Evolutionary conservation across 495 filamentous ascomycete genomes (phyloP).

Genomic region (Emericellopsis terricola): DNA sequence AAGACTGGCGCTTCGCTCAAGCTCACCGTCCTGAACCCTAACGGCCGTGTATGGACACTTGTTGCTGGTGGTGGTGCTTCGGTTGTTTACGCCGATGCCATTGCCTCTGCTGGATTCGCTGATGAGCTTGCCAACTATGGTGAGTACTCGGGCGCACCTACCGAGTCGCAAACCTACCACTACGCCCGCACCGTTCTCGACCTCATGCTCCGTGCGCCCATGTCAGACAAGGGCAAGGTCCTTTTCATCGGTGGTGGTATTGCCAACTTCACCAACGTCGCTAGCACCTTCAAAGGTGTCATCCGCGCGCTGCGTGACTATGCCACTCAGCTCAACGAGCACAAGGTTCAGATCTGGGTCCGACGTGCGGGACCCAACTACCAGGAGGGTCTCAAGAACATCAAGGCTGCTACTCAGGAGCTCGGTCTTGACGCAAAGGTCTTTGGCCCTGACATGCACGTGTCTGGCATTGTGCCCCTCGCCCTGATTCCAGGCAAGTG

Average conservation of each 20-base stretch:
- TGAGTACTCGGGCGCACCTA: conserved; percentile 97
- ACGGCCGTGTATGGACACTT: conserved; percentile 90
- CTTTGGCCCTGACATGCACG: conserved; percentile 92
- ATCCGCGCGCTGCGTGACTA: conserved; percentile 94
- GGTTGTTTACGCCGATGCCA: conserved; percentile 97
- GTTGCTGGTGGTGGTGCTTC: conserved; percentile 99
- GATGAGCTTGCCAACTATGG: conserved; percentile 98
- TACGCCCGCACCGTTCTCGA: conserved; percentile 94
- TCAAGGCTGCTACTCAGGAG: conserved; percentile 89
- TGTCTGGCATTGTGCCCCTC: conserved; percentile 45
- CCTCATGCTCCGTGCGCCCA: conserved; percentile 88
- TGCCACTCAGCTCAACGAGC: conserved; percentile 68
- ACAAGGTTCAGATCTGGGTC: conserved; percentile 99
- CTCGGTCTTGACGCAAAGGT: conserved; percentile 89
- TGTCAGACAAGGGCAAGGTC: conserved; percentile 79
- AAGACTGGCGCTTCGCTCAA: conserved; percentile 99
- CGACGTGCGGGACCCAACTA: conserved; percentile 98
- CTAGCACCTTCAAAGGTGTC: conserved; percentile 98
- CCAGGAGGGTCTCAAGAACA: conserved; percentile 99
- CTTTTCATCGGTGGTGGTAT: conserved; percentile 99
- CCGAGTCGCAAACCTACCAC: conserved; percentile 95
- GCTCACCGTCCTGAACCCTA: conserved; percentile 84
- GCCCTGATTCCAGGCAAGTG: conserved; percentile 38
- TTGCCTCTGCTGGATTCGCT: conserved; percentile 89
- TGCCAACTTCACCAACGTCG: conserved; percentile 98